Evolutionary conservation across 169 alveolate species (phyloP).

Genomic region (Plasmodium relictum): DNA sequence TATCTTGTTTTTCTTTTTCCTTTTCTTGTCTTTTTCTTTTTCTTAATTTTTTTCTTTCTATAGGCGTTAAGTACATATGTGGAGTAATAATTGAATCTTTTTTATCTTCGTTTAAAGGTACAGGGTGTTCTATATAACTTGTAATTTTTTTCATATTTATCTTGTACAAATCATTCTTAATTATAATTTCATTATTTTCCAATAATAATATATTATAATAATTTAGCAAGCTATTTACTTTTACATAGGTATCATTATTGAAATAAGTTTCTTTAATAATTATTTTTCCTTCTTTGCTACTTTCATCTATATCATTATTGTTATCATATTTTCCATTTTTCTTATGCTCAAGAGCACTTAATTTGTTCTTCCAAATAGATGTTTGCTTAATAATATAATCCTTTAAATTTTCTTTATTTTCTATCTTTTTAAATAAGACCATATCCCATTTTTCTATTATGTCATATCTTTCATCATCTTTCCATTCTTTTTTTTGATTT

Average conservation of each 20-base stretch:
- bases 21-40: slow-evolving; percentile 90
- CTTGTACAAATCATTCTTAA: slow-evolving; percentile 62
- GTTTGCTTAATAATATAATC: slow-evolving; percentile 54
- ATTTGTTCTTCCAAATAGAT: slow-evolving; percentile 27
- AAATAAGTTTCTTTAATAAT: too few species aligned
- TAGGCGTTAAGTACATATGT: slow-evolving; percentile 85
- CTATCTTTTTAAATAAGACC: slow-evolving; percentile 39
- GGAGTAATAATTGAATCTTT: slow-evolving; percentile 74
- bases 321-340: neutral
- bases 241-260: neutral
- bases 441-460: slow-evolving; percentile 67
- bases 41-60: slow-evolving; percentile 88
- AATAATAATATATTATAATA: slow-evolving; percentile 62
- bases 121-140: slow-evolving; percentile 90
- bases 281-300: neutral
- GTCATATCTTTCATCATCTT: slow-evolving; percentile 40
- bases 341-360: neutral
- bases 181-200: slow-evolving; percentile 43
- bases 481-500: slow-evolving; percentile 36
- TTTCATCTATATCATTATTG: neutral
- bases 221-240: slow-evolving; percentile 33
- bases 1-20: slow-evolving; percentile 90
- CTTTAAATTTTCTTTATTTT: slow-evolving; percentile 39
- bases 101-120: slow-evolving; percentile 86
- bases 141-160: slow-evolving; percentile 81